Evolutionary conservation across 108 stramenopile genomes (phyloP), one percentile per base, ranked within the genome.

Genomic region (Skeletonema potamos): DNA sequence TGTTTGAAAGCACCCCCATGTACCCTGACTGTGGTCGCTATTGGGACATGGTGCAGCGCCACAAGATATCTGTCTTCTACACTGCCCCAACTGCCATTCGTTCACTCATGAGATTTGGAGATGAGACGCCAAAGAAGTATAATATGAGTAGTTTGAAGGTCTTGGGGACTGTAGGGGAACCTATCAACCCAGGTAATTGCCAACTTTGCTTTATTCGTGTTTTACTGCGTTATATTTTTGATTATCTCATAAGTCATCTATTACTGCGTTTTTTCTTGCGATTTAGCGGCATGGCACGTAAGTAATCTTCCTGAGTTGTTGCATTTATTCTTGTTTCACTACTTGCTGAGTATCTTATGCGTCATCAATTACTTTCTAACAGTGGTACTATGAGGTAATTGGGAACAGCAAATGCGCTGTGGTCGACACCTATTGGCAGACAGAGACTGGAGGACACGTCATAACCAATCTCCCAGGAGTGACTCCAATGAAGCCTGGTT

Each of bases 401-500:
- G 99, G 97, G 22, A 84, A 92, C 32, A 67, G 72, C 55, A 64
- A 85, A 20, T 98, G 97, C 73, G 85, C 96, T 54, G 88, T 98
- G 12, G 96, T 96, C 6, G 98, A 99, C 82, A 99, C 98, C n/a
- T 99, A 96, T 82, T 99, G 98, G 98, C 91, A 93, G 86, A 99
- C 98, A 17, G 98, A 99, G 76, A 99, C 98, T 7, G 98, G 98
- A 22, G 98, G 97, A 27, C 97, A 98, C 68, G 80, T 99, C 27
- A 83, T 94, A 27, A 94, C 96, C 7, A 97, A 97, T 56, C 81
- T 99, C 18, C 97, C 98, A 10, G 97, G 97, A 12, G 64, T 95
- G 46, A 96, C 95, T 12, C 95, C 96, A 10, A 93, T 96, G 90
- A 98, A 98, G 66, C 97, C 98, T 7, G 98, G 98, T 28, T 89